Percentiles rank a stretch among this genome's conserved stretches.
phyloP scores from a whole-genome alignment of 306 rosid species.

The Begonia masoniana region DNA sequence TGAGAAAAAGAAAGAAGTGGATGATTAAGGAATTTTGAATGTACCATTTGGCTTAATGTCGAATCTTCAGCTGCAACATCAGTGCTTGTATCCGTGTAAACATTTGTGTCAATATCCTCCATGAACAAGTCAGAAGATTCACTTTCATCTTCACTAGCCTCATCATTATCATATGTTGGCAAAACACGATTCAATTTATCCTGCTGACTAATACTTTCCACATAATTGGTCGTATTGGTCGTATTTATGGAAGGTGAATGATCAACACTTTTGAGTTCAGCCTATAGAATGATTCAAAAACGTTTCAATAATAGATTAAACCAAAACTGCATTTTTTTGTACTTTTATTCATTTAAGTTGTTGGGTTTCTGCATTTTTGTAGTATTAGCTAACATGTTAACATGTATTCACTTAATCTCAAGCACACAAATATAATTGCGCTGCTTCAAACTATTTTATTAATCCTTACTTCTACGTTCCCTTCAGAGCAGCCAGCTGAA shows the following conservation, averaged over 20 bases:
- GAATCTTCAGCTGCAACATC: conserved; percentile 11
- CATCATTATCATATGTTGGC: conserved; percentile 15
- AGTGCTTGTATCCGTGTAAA: conserved; percentile 12
- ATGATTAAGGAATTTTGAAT: conserved; percentile 8
- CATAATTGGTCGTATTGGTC: conserved; percentile 12
- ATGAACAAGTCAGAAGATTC: conserved; percentile 13
- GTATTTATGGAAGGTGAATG: conserved; percentile 17
- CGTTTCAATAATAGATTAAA: too few species aligned
- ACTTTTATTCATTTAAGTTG: too few species aligned
- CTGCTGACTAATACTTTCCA: conserved; percentile 15
- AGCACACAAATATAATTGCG: too few species aligned
- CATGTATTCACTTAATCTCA: too few species aligned
- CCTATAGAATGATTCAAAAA: conserved; percentile 9
- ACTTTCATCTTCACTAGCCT: conserved; percentile 15
- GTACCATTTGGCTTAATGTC: conserved; percentile 18
- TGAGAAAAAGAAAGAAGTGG: conserved; percentile 5
- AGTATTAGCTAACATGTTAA: too few species aligned
- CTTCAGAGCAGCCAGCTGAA: conserved; percentile 14
- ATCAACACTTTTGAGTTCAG: conserved; percentile 17
- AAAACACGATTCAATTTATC: conserved; percentile 13
- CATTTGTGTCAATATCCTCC: conserved; percentile 22
- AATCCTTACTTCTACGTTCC: conserved; percentile 17
- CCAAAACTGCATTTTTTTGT: too few species aligned
- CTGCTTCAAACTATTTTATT: too few species aligned
- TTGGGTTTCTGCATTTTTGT: too few species aligned